Base-by-base conservation (phyloP, 371 early-diverging fungal species). In the Apophysomyces elegans region DNA sequence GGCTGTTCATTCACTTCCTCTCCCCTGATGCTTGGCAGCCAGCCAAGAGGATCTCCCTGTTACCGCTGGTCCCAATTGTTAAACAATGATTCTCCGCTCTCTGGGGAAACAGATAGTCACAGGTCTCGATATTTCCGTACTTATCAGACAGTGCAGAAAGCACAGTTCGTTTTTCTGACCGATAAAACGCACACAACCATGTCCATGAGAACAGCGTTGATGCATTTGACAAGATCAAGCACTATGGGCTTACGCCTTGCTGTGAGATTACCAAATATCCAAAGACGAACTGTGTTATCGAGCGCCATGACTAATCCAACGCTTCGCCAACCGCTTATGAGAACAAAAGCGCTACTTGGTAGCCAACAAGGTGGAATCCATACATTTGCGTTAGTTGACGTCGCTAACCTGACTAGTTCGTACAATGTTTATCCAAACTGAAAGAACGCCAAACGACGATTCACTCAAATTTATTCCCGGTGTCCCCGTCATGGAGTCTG, bases 361-460 rank as follows among this genome's bases (percentile, higher is more conserved):
- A 12, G 43, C 44, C 50, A 61, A 13, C 66, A 66, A 61, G 66
- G 66, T 66, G 56, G 12, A 41, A 36, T 13, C 2, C 8, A 13
- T 5, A 32, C 26, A 7, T 14, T 18, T 14, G 7, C 7, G 16
- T n/a, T 56, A 37, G 4, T 50, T 38, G 6, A 26, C 56, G 4
- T 45, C 35, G 36, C 21, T 16, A 50, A 39, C 12, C 35, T 63
- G 11, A 39, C 21, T 75, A 90, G 90, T 83, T 1, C 87, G 90
- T 46, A 86, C 88, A 36, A 92, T 99, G 94, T 99, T 99, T 78
- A 97, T 98, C 62, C 97, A 97, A 73, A 95, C 96, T 0, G 95
- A 95, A 59, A 77, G 86, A 5, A 99, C 99, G 4, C 99, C 99
- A 58, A 97, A 97, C 78, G 83, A 86, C 36, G 93, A 98, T 73